Evolutionary conservation across 2,329 filamentous ascomycete genomes (phyloP).

Genomic region (Aspergillus viridinutans): DNA sequence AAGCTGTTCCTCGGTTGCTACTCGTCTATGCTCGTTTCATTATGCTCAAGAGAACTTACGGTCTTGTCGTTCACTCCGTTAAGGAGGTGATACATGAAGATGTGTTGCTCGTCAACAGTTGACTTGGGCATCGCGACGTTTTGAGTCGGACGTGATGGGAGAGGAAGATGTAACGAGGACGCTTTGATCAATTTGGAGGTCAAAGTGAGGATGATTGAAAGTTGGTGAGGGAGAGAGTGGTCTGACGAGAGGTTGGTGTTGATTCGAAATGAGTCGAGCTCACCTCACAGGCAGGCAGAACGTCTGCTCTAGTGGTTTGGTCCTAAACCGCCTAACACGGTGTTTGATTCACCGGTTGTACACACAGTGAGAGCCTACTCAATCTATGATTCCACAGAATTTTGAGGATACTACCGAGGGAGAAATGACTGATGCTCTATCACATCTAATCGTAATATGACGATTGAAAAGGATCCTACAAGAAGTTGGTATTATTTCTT

Average conservation of each 20-base stretch:
- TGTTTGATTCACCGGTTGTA: neutral
- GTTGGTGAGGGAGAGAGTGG: neutral
- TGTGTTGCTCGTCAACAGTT: neutral
- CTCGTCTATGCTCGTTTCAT: neutral
- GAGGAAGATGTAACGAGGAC: neutral
- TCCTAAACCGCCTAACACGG: neutral
- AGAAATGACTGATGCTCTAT: neutral
- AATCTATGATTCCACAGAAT: neutral
- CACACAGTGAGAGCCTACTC: neutral
- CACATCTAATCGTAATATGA: slow-evolving; percentile 20
- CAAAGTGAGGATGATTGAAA: neutral
- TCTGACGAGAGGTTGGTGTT: neutral
- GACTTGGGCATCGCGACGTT: neutral
- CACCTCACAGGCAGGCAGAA: neutral
- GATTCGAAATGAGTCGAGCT: neutral
- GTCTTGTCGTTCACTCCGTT: neutral
- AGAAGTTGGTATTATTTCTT: slow-evolving; percentile 19
- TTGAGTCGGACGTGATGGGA: neutral
- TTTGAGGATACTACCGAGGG: neutral
- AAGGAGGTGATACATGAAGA: neutral
- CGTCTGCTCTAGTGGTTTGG: neutral
- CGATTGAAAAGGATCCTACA: slow-evolving; percentile 3
- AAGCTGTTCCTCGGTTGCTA: neutral
- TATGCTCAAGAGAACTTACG: neutral
- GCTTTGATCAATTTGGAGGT: neutral